Percentiles rank a stretch among this genome's conserved stretches.
Evolutionary conservation across 306 rosid species (phyloP).

Genomic region (Quercus mongolica): DNA sequence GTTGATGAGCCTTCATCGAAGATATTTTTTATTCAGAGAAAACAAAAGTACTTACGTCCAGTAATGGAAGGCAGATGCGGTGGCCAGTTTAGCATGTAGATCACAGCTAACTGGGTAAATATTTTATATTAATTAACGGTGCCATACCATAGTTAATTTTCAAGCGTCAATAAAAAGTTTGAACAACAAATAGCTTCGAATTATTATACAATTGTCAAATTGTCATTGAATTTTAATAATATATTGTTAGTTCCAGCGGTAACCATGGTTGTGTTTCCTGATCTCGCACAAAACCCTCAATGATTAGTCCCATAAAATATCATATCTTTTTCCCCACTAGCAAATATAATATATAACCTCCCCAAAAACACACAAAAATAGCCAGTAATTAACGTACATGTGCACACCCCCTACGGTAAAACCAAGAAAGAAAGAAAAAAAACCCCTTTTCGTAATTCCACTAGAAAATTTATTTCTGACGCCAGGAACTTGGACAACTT

Average conservation of each 20-base stretch:
- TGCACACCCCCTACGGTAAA: slow-evolving; percentile 1
- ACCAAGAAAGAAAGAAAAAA: not conserved
- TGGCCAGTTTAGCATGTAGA: too few species aligned
- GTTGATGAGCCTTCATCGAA: rapidly evolving
- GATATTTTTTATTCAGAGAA: rapidly evolving
- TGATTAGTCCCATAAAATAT: slow-evolving; percentile 30
- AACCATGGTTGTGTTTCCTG: slow-evolving; percentile 49
- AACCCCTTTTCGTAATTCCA: not conserved
- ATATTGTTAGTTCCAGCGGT: not conserved
- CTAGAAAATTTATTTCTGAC: not conserved
- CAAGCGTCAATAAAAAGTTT: not conserved
- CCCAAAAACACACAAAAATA: too few species aligned
- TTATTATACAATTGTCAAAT: not conserved
- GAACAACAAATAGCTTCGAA: not conserved
- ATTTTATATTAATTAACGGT: too few species aligned
- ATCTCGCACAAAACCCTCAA: slow-evolving; percentile 48
- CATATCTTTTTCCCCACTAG: slow-evolving; percentile 6
- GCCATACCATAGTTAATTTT: too few species aligned
- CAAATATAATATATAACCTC: not conserved
- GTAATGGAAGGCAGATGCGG: too few species aligned
- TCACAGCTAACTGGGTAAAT: too few species aligned
- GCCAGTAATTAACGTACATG: slow-evolving; percentile 18
- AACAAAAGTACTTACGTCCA: too few species aligned
- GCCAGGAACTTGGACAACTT: not conserved
- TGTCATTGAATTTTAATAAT: not conserved